These are phyloP conservation scores for Colletotrichum costaricense DNA, from an alignment of 2,329 filamentous ascomycete species.

Conservation along the genomic window DNA sequence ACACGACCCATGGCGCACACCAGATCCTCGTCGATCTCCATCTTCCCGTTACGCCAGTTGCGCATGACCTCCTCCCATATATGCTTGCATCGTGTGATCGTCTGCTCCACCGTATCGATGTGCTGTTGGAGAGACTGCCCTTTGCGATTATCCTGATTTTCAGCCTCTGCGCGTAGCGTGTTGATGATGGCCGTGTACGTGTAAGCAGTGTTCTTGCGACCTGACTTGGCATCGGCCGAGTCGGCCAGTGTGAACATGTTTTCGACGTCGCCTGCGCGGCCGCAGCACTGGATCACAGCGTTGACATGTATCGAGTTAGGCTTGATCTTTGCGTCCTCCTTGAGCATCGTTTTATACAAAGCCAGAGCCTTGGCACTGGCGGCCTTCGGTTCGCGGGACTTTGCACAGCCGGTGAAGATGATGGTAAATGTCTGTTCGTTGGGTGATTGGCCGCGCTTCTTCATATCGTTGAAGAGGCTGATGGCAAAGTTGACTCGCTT, in stretches of 20 bases:
- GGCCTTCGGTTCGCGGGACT: constrained; percentile 66
- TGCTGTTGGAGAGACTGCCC: constrained; percentile 45
- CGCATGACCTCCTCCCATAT: constrained; percentile 85
- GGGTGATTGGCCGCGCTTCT: constrained; percentile 86
- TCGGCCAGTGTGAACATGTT: constrained; percentile 81
- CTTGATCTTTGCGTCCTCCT: constrained; percentile 67
- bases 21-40: constrained; percentile 82
- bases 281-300: constrained; percentile 85
- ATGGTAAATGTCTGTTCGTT: constrained; percentile 87
- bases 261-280: constrained; percentile 79
- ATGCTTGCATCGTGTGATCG: constrained; percentile 74
- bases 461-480: constrained; percentile 98
- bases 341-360: constrained; percentile 81
- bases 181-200: constrained; percentile 90
- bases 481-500: constrained; percentile 71
- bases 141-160: constrained; percentile 43
- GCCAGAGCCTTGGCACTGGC: constrained; percentile 77
- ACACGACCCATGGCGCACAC: constrained; percentile 85
- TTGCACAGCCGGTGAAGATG: constrained; percentile 80
- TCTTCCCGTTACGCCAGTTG: constrained; percentile 78
- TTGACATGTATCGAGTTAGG: constrained; percentile 89
- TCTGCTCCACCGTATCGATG: constrained; percentile 50
- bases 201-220: constrained; percentile 70
- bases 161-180: constrained; percentile 69
- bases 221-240: constrained; percentile 71